phyloP scores from a whole-genome alignment of 2,329 filamentous ascomycete species.

The Ploettnerulaceae sp. region DNA sequence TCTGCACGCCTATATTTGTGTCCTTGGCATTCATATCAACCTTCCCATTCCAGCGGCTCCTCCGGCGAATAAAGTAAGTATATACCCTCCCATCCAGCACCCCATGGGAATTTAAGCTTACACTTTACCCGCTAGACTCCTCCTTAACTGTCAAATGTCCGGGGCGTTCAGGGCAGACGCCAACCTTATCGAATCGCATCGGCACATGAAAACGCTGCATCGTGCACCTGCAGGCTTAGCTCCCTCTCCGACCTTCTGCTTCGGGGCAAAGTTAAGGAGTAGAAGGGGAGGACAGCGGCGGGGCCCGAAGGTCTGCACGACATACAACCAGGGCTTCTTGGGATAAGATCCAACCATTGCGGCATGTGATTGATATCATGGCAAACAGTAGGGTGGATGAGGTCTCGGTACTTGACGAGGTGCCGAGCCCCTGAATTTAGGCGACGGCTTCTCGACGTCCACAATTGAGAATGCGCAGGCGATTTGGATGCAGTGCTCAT shows the following conservation, averaged over 20 bases:
- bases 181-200: constrained; percentile 13
- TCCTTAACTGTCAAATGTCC: too few relatives aligned
- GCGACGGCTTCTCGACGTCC: neutral
- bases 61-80: too few relatives aligned
- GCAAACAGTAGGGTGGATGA: neutral
- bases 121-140: neutral
- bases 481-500: neutral
- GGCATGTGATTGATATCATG: too few relatives aligned
- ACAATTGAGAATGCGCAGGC: neutral
- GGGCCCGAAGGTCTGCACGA: constrained; percentile 7
- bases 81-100: too few relatives aligned
- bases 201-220: constrained; percentile 12
- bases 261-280: neutral
- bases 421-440: constrained; percentile 3
- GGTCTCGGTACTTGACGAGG: constrained; percentile 4
- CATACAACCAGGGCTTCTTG: too few relatives aligned
- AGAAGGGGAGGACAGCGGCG: constrained; percentile 3
- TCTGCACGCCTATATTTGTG: neutral
- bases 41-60: neutral
- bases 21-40: constrained; percentile 8
- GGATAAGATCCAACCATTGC: too few relatives aligned
- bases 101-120: constrained; percentile 9
- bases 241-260: constrained; percentile 9
- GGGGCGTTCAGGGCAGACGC: constrained; percentile 2
- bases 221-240: constrained; percentile 7